phyloP scores from a whole-genome alignment of 2,329 filamentous ascomycete species.

The Chalaropsis ovoidea region DNA sequence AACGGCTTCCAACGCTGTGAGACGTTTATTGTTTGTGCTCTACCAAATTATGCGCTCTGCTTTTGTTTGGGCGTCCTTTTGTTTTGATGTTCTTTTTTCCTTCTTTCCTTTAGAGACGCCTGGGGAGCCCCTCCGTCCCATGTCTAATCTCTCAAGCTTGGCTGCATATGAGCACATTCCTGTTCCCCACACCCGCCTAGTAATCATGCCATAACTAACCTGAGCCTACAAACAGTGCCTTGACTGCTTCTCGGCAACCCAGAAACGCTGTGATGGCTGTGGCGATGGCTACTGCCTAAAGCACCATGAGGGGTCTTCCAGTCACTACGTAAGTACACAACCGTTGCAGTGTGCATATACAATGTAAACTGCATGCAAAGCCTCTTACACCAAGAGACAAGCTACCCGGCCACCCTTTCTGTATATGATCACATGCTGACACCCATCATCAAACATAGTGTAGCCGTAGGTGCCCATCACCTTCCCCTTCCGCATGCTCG shows the following conservation, averaged over 20 bases:
- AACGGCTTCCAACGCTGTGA: neutral
- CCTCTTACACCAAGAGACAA: neutral
- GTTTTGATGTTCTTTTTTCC: neutral
- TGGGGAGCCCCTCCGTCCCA: neutral
- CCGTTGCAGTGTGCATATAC: too few species aligned
- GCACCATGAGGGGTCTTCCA: slow-evolving; percentile 72
- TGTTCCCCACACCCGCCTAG: neutral
- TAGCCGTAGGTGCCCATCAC: slow-evolving; percentile 8
- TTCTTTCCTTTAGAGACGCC: neutral
- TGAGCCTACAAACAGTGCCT: slow-evolving; percentile 49
- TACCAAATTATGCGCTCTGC: neutral
- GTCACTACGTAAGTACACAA: slow-evolving; percentile 42
- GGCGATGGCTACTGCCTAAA: slow-evolving; percentile 70
- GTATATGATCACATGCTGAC: neutral
- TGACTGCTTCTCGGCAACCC: slow-evolving; percentile 61
- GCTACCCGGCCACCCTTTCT: too few species aligned
- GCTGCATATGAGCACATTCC: slow-evolving; percentile 9
- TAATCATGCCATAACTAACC: slow-evolving; percentile 8
- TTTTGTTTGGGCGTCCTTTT: slow-evolving; percentile 3
- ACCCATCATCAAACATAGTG: neutral
- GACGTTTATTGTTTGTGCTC: neutral
- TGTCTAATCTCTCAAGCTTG: neutral
- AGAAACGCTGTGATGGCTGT: slow-evolving; percentile 62
- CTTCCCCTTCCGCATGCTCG: slow-evolving; percentile 2
- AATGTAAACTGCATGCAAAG: too few species aligned